Conservation (phyloP, 257 asterid species). For the Solanum acaule region DNA sequence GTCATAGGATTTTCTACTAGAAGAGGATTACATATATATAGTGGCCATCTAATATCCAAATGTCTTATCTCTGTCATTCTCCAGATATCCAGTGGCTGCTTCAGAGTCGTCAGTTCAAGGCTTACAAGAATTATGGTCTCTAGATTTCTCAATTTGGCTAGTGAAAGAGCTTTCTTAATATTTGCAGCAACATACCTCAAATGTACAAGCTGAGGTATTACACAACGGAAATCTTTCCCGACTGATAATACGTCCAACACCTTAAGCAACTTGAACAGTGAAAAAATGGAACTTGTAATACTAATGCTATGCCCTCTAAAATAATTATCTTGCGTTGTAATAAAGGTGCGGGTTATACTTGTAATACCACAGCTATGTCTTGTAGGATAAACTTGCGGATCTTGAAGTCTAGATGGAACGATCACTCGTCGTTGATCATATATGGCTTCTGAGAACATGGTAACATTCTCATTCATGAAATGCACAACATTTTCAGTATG, state of each 20-base stretch:
- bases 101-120: rapidly evolving
- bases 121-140: not conserved
- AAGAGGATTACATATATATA: not conserved
- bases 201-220: not conserved
- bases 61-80: not conserved
- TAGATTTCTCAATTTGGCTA: not conserved
- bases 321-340: rapidly evolving
- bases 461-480: not conserved
- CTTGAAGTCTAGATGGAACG: not conserved
- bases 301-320: rapidly evolving
- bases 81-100: not conserved
- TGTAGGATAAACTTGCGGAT: not conserved
- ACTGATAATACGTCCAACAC: not conserved
- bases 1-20: not conserved
- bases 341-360: not conserved
- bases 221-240: rapidly evolving
- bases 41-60: not conserved
- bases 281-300: not conserved
- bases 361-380: not conserved
- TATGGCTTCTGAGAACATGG: not conserved
- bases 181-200: not conserved
- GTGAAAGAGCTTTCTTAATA: rapidly evolving
- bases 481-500: not conserved
- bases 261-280: not conserved
- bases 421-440: not conserved